These are phyloP conservation scores for Pisolithus tinctorius DNA, from an alignment of 768 basidiomycete genomes.

Conservation along the genomic window DNA sequence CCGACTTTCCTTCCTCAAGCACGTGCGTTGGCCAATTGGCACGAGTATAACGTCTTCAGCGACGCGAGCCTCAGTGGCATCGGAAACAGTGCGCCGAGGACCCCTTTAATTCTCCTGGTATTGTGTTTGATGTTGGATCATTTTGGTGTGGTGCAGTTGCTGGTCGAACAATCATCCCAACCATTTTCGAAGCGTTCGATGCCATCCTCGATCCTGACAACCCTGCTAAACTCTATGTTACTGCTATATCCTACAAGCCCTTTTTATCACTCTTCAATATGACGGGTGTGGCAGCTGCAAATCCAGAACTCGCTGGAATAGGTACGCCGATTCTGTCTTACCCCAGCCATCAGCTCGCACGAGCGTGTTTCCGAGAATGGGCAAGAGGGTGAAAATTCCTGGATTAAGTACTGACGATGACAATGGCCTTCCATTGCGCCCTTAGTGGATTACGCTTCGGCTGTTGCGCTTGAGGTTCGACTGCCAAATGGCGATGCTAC, in stretches of 20 bases:
- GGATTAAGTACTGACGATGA: not conserved
- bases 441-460: conserved; percentile 56
- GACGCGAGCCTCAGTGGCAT: conserved; percentile 47
- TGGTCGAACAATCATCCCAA: conserved; percentile 56
- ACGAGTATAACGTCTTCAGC: conserved; percentile 65
- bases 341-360: not conserved
- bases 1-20: conserved; percentile 45
- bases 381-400: not conserved
- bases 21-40: conserved; percentile 60
- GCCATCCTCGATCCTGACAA: conserved; percentile 44
- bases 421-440: not conserved
- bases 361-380: not conserved
- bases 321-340: conserved; percentile 29
- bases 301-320: conserved; percentile 51
- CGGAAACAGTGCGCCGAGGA: conserved; percentile 47
- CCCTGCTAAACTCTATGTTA: conserved; percentile 51
- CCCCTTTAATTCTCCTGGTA: not conserved
- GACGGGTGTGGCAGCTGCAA: conserved; percentile 47
- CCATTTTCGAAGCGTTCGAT: conserved; percentile 47
- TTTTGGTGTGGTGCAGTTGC: conserved; percentile 40
- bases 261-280: conserved; percentile 75
- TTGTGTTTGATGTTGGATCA: not conserved
- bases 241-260: conserved; percentile 69
- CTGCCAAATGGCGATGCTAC: conserved; percentile 33
- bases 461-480: conserved; percentile 54